Evolutionary conservation across 73 alveolate genomes (phyloP), one percentile per base, ranked within the genome.

Genomic region (Paramecium octaurelia): DNA sequence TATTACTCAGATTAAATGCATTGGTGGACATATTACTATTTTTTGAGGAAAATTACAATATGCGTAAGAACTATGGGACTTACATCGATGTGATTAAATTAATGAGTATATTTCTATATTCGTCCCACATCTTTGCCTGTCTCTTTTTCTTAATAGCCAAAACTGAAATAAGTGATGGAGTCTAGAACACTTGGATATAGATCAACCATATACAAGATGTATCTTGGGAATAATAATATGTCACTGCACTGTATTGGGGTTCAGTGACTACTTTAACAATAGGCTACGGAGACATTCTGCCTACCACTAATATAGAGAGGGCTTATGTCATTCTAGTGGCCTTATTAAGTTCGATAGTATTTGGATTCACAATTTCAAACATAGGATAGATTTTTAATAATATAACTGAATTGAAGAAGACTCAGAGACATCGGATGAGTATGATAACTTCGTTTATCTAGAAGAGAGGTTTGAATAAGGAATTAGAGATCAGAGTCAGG

Each of bases 261-360:
- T 24, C 88, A n/a, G 93, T 86, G 9, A 86, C 93, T 31, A 86
- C 85, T 24, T 44, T 86, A 18, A 86, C 93, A 40, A 75, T 86
- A 0, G 93, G 93, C 7, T 86, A 86, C 35, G 93, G 93, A 14
- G 93, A 86, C 20, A 64, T 86, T 2, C n/a, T 58, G 14, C 93
- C 93, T 0, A 59, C 86, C 18, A 57, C 93, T 16, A 54, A 77
- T 20, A 18, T 24, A 23, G 93, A 87, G n/a, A 87, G 73, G 20
- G 59, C 73, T 21, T 87, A 59, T 64, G 86, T 44, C 23, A 60
- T 87, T 38, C n/a, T 87, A 20, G 86, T 77, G 12, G 59, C 86
- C 35, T 31, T 87, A 40, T 34, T 77, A 23, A 77, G 93, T 9
- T 87, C 88, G 27, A 58, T 73, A 60, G 93, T 87, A 48, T 87